Base-by-base conservation (phyloP, 139 green algal species). In the Tetradesmus obliquus region DNA sequence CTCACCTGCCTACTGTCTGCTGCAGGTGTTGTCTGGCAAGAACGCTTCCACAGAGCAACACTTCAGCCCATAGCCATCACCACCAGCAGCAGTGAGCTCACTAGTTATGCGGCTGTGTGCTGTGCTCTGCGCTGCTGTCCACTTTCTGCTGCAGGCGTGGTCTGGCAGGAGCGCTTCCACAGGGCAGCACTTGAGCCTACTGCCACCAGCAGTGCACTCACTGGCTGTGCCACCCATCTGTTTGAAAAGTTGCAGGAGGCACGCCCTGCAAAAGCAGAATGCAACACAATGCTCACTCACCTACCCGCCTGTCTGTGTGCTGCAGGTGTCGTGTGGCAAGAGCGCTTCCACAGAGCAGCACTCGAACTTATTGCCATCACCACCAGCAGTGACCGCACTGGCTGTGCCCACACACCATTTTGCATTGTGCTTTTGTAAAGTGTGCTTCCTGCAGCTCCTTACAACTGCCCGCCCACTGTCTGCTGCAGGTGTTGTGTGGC, bases 401-500 rank as follows among this genome's bases (percentile, higher is more conserved):
- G 57, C 57, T 66, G 57, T 66, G 32, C 32, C 32, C 32, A 45
- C 32, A 45, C 32, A 45, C 32, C 32, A 66, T 13, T 71, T 10
- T 71, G 7, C 19, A 4, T 13, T 19, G 10, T 71, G 8, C 9
- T 71, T 13, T 19, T 71, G 19, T 13, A 4, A 19, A 3, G 15
- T 71, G 2, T 71, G 60, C 2, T 4, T 20, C 15, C 60, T 71
- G 60, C 60, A 22, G 2, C 20, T 19, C 60, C 60, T 13, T 71
- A 13, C 60, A 71, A 13, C 12, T 71, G 60, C 60, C 55, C 9
- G 10, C 8, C 8, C 20, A 53, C 13, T 51, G 8, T 71, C 19
- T 62, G 7, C 9, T 32, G 51, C 91, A 94, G 57, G 72, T 69
- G 62, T 71, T 7, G 19, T 84, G 0, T 90, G 86, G 86, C 86